phyloP scores from a whole-genome alignment of 1,284 basidiomycete species.

The Microbotryum violaceum region DNA sequence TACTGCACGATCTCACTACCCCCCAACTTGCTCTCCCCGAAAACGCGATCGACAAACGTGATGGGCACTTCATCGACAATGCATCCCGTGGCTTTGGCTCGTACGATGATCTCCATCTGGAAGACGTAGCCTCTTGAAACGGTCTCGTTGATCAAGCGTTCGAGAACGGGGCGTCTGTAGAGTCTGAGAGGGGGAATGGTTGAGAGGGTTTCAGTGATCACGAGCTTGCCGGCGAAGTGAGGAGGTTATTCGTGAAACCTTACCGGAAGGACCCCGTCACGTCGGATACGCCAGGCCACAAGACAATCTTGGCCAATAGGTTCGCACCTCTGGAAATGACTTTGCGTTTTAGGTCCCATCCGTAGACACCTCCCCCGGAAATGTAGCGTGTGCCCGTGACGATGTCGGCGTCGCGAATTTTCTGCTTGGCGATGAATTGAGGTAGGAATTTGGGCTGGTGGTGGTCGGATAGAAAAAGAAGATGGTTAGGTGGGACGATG shows the following conservation, averaged over 20 bases:
- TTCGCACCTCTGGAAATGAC: constrained; percentile 78
- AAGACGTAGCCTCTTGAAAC: constrained; percentile 86
- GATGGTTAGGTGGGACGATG: background rate
- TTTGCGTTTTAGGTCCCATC: constrained; percentile 82
- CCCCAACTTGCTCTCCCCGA: constrained; percentile 83
- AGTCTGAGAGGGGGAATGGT: constrained; percentile 47
- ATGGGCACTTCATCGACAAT: constrained; percentile 83
- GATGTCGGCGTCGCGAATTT: constrained; percentile 72
- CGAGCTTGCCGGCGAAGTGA: background rate
- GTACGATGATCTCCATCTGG: constrained; percentile 96
- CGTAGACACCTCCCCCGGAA: constrained; percentile 65
- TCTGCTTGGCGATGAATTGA: constrained; percentile 74
- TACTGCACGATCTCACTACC: constrained; percentile 84
- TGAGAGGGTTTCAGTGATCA: background rate
- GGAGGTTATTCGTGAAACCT: constrained; percentile 31
- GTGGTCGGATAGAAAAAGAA: background rate
- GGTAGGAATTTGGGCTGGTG: constrained; percentile 78
- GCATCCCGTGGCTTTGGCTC: constrained; percentile 72
- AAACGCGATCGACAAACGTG: constrained; percentile 86
- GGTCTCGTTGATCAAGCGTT: constrained; percentile 71
- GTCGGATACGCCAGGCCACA: constrained; percentile 76
- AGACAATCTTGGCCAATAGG: constrained; percentile 70
- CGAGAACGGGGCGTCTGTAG: constrained; percentile 66
- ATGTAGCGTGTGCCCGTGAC: constrained; percentile 85
- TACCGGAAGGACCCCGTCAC: constrained; percentile 79